Evolutionary conservation across 805 yeast species (phyloP).

Genomic region (Huiozyma sinensis): DNA sequence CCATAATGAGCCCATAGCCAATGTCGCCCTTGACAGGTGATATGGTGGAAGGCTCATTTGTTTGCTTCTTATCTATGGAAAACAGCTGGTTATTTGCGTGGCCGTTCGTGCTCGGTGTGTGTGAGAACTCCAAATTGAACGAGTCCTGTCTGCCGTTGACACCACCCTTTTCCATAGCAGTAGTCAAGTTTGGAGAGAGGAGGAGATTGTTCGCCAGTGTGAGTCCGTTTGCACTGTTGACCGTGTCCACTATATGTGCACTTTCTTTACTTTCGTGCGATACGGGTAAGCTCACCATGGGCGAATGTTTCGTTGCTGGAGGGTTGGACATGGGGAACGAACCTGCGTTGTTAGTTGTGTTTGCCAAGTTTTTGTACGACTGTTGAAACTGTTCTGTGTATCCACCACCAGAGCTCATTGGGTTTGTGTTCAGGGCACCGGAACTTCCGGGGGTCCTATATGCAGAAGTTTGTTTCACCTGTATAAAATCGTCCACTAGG

Average conservation of each 20-base stretch:
- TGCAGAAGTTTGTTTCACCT: slow-evolving; percentile 30
- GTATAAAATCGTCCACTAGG: slow-evolving; percentile 31
- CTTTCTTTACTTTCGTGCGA: neutral
- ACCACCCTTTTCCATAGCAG: neutral
- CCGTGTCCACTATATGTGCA: no score
- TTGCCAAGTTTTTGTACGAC: slow-evolving; percentile 12
- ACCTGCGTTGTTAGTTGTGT: neutral
- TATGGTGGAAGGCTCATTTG: slow-evolving; percentile 2
- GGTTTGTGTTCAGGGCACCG: slow-evolving; percentile 17
- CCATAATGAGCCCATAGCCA: slow-evolving; percentile 1
- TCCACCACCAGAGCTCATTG: slow-evolving; percentile 25
- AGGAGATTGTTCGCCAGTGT: neutral
- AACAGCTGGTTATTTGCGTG: slow-evolving; percentile 10
- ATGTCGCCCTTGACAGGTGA: slow-evolving; percentile 10
- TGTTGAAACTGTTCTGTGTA: slow-evolving; percentile 26
- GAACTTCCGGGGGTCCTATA: slow-evolving; percentile 29
- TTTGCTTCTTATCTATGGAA: neutral
- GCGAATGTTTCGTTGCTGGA: neutral
- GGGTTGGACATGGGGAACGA: neutral
- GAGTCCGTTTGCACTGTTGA: neutral
- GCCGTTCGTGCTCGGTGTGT: slow-evolving; percentile 11
- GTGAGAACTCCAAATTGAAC: slow-evolving; percentile 9
- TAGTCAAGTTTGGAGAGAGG: neutral
- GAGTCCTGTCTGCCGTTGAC: slow-evolving; percentile 4
- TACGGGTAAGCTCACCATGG: neutral